These are phyloP conservation scores for Cytospora mali DNA, from an alignment of 2,329 filamentous ascomycete species.

Conservation along the genomic window DNA sequence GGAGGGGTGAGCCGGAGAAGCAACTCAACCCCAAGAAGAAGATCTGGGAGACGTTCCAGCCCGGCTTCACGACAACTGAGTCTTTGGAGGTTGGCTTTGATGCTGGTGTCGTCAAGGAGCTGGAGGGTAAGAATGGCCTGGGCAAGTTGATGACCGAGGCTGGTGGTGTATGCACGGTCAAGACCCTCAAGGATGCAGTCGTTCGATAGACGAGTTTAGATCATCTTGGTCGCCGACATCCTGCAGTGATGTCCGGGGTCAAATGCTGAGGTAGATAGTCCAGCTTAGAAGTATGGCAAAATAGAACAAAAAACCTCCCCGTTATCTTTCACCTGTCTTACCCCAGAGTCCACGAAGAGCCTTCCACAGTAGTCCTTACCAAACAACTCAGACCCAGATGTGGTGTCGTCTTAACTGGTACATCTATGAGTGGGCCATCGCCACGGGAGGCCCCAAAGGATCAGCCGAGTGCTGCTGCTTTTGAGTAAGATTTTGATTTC, in stretches of 20 bases:
- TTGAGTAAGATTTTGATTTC: not conserved
- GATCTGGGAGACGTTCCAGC: conserved; percentile 96
- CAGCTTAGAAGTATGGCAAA: not conserved
- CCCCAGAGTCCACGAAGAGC: not conserved
- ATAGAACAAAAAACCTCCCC: not conserved
- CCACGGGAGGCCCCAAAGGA: not conserved
- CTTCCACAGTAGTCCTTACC: not conserved
- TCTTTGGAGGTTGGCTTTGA: conserved; percentile 84
- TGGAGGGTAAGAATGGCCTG: conserved; percentile 66
- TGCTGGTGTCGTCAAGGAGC: conserved; percentile 72
- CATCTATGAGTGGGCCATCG: not conserved
- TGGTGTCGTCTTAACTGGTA: not conserved
- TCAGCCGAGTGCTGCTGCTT: not conserved
- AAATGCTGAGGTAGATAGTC: not conserved
- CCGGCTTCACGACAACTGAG: conserved; percentile 89
- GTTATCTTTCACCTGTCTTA: not conserved
- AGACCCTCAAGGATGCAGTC: conserved; percentile 75
- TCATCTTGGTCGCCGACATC: not conserved
- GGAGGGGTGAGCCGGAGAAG: conserved; percentile 88
- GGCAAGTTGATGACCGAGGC: conserved; percentile 74
- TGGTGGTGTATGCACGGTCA: conserved; percentile 81
- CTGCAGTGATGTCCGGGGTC: not conserved
- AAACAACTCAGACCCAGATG: too few species aligned
- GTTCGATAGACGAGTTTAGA: conserved; percentile 65
- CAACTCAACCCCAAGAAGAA: conserved; percentile 99